Evolutionary conservation across 139 green algal genomes (phyloP).

Genomic region (Diplosphaera chodatii): DNA sequence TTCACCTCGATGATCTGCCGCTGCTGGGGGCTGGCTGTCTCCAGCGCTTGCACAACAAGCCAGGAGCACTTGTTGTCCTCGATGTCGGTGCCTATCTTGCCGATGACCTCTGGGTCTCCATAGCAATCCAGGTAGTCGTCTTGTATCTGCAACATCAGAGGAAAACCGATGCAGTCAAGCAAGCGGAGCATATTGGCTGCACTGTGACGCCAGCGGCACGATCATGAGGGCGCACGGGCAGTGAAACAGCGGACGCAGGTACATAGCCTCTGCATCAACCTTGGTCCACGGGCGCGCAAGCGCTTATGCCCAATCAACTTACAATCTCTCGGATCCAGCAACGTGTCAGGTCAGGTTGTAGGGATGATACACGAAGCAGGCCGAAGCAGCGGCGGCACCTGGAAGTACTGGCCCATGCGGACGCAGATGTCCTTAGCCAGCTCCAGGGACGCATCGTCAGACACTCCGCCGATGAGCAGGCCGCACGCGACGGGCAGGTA

Average conservation of each 20-base stretch:
- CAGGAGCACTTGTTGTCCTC: conserved; percentile 98
- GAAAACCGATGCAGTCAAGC: too few relatives aligned
- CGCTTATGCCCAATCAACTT: too few relatives aligned
- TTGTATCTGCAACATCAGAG: conserved; percentile 74
- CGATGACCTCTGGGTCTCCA: conserved; percentile 87
- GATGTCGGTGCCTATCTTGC: conserved; percentile 99
- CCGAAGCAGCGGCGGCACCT: conserved; percentile 36
- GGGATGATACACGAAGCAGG: not conserved
- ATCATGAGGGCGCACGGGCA: too few relatives aligned
- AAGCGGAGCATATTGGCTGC: too few relatives aligned
- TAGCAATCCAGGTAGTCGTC: conserved; percentile 98
- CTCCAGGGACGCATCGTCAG: conserved; percentile 31
- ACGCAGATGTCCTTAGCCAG: conserved; percentile 75
- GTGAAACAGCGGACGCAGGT: too few relatives aligned
- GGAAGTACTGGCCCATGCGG: conserved; percentile 93
- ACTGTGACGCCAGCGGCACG: too few relatives aligned
- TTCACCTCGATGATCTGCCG: conserved; percentile 68
- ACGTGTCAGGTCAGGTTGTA: too few relatives aligned
- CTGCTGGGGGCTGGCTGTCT: conserved; percentile 70
- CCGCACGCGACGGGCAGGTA: conserved; percentile 91
- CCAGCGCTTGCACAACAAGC: conserved; percentile 90
- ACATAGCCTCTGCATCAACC: too few relatives aligned
- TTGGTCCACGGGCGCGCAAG: too few relatives aligned
- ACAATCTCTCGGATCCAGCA: too few relatives aligned
- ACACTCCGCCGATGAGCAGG: conserved; percentile 78